These are phyloP conservation scores for Chrysosphaeria jannelii DNA, from an alignment of 2,329 filamentous ascomycete genomes.

Conservation along the genomic window DNA sequence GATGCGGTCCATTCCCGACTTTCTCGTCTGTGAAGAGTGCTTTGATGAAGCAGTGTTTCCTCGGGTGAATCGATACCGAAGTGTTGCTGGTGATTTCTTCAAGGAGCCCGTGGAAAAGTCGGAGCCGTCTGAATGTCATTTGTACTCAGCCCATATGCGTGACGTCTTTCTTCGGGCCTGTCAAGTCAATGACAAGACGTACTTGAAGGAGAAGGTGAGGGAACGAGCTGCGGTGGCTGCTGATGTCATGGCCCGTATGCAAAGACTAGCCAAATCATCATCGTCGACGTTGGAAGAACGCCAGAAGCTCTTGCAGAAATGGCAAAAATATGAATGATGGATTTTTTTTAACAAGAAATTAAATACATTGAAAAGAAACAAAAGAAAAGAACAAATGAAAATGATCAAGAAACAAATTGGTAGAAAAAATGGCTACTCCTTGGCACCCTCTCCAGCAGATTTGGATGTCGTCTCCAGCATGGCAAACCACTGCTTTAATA, in stretches of 20 bases:
- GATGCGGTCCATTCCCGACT: constrained; percentile 42
- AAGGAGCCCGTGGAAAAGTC: constrained; percentile 23
- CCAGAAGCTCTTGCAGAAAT: constrained; percentile 21
- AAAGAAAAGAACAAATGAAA: background rate
- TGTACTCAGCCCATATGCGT: constrained; percentile 60
- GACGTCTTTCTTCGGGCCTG: constrained; percentile 38
- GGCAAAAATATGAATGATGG: constrained; percentile 28
- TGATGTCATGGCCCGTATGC: constrained; percentile 24
- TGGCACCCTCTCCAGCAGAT: too few species aligned
- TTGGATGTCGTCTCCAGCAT: too few species aligned
- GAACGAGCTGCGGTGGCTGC: constrained; percentile 29
- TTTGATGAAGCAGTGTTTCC: constrained; percentile 57
- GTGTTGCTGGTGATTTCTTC: constrained; percentile 35
- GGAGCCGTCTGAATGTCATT: constrained; percentile 32
- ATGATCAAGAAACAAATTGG: too few species aligned
- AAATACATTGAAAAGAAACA: background rate
- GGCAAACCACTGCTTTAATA: too few species aligned
- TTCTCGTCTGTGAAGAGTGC: constrained; percentile 70
- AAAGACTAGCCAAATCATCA: constrained; percentile 6
- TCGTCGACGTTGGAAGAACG: constrained; percentile 12
- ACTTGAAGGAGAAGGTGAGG: constrained; percentile 24
- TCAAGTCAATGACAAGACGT: constrained; percentile 31
- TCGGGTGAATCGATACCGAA: constrained; percentile 14
- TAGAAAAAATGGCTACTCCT: too few species aligned
- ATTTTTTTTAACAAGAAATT: background rate